Evolutionary conservation across 23 red algal genomes (phyloP).

Genomic region (Chondrus crispus): DNA sequence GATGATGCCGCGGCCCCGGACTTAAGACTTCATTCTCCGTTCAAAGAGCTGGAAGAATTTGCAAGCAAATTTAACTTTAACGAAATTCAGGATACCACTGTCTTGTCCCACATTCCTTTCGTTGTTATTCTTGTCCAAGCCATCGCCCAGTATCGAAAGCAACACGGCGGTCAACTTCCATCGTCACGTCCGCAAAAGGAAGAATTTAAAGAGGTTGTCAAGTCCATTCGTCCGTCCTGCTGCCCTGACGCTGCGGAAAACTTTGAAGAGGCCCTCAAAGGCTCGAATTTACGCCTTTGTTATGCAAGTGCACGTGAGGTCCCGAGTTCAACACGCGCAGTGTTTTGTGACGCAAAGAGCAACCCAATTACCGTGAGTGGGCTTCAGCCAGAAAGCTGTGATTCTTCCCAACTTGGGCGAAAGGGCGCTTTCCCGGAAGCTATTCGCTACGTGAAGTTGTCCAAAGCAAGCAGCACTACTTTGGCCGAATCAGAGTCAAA

Average conservation of each 20-base stretch:
- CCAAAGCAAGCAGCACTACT: background rate
- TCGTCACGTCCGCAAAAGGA: constrained; percentile 2
- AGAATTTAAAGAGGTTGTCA: constrained; percentile 23
- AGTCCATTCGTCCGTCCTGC: constrained; percentile 9
- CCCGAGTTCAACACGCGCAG: background rate
- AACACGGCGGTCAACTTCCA: constrained; percentile 29
- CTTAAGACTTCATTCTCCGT: constrained; percentile 71
- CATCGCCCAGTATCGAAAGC: constrained; percentile 2
- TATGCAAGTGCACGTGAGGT: background rate
- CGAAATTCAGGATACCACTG: constrained; percentile 41
- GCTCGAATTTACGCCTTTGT: constrained; percentile 59
- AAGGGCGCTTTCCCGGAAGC: background rate
- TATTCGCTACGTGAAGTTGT: background rate
- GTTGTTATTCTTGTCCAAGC: constrained; percentile 76
- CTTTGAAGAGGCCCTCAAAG: constrained; percentile 71
- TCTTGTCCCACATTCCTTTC: constrained; percentile 66
- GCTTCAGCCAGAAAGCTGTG: background rate
- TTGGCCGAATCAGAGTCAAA: background rate
- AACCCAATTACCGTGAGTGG: background rate
- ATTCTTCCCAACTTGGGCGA: background rate
- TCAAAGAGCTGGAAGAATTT: constrained; percentile 46
- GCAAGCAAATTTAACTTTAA: constrained; percentile 14
- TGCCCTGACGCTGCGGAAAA: constrained; percentile 53
- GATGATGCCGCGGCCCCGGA: constrained; percentile 31
- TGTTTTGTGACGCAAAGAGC: background rate